Conservation (phyloP, 345 rosid genomes). For the Eucalyptus lansdowneana region DNA sequence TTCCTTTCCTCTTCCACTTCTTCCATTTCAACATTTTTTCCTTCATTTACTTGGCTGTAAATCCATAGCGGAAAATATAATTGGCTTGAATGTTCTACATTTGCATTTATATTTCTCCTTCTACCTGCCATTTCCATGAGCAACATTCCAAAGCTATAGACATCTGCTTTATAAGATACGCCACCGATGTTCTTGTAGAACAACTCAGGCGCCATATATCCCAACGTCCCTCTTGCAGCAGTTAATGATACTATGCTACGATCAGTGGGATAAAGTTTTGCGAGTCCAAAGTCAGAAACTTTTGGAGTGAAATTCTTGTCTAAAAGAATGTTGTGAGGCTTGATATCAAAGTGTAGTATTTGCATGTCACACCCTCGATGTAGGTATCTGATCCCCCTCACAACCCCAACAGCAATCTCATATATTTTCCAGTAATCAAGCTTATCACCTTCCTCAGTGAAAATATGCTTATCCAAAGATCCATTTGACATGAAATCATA, state of each 20-base stretch:
- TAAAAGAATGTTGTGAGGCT: background rate
- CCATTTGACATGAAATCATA: background rate
- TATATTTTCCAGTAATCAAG: background rate
- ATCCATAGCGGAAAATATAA: fast-evolving
- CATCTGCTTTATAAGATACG: background rate
- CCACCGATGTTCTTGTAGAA: background rate
- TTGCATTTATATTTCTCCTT: background rate
- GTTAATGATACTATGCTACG: background rate
- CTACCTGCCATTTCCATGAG: background rate
- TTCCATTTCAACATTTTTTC: background rate
- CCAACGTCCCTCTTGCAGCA: background rate
- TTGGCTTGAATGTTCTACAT: background rate
- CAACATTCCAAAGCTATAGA: background rate
- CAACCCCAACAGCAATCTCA: background rate
- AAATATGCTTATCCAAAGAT: background rate
- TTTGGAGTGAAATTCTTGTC: background rate
- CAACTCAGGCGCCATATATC: background rate
- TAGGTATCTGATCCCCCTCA: background rate
- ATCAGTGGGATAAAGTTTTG: background rate
- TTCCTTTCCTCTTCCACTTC: background rate
- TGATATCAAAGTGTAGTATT: background rate
- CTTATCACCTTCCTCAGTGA: background rate
- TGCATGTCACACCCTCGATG: background rate
- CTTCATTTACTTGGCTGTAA: background rate
- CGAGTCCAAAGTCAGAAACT: background rate